Evolutionary conservation across 1,284 basidiomycete species (phyloP), one percentile per base, ranked within the genome.

Genomic region (Ceratobasidium sp.): DNA sequence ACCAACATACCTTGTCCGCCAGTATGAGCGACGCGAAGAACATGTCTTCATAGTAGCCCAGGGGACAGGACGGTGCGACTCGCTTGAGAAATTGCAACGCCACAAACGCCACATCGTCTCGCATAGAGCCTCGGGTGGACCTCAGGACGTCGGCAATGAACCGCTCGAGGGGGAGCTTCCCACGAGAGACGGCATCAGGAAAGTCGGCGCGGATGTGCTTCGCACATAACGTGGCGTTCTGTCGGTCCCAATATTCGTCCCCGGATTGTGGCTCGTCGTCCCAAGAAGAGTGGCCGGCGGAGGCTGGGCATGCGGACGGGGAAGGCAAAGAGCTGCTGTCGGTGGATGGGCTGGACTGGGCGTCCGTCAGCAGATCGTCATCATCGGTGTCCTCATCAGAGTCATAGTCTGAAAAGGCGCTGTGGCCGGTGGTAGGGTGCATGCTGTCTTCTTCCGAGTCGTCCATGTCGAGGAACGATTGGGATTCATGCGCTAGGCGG

Each of bases 391-490:
- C 71, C 20, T 44, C 59, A 18, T 74, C 71, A 18, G 71, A 74
- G 44, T 74, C 71, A 20, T 41, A 74, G 50, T 74, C 71, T n/a
- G 71, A 74, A 55, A 74, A 74, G 27, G 71, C 71, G 50, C 71
- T 74, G 60, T 74, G 71, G 59, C 71, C 71, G 16, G 54, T 52
- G 33, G 71, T 74, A 1, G 71, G 60, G 12, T 74, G 18, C 14
- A 46, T 41, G 33, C 38, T 57, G 46, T 74, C 57, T 27, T 46
- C 44, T 12, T 74, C 71, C 5, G 57, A 52, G 48, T 74, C 71
- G 33, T 62, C 59, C 71, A 74, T 74, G 60, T 74, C 59, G 59
- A 74, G 71, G 60, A 74, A 74, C n/a, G 71, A 74, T 16, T 74
- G 59, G 27, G 23, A 46, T 20, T 62, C 33, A 48, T 64, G 46